phyloP scores from a whole-genome alignment of 164 flowering plant species.

The Cinnamomum chago region DNA sequence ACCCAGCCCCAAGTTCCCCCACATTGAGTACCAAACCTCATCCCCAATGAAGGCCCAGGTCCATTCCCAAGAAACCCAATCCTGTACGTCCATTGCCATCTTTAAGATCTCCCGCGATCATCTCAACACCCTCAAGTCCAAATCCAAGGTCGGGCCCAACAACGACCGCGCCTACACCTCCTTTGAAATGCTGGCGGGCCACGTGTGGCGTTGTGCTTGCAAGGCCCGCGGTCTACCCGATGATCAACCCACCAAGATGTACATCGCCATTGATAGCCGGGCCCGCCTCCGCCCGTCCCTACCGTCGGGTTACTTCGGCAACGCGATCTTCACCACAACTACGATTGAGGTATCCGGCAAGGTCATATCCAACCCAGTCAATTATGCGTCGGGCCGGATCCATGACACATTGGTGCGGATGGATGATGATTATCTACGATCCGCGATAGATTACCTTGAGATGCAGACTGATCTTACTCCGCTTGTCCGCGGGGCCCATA shows the following conservation, averaged over 20 bases:
- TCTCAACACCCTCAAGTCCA: slow-evolving; percentile 40
- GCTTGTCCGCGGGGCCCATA: slow-evolving; percentile 47
- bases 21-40: slow-evolving; percentile 61
- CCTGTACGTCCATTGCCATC: slow-evolving; percentile 26
- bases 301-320: slow-evolving; percentile 28
- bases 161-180: slow-evolving; percentile 31
- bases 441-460: slow-evolving; percentile 64
- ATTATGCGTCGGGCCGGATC: slow-evolving; percentile 35
- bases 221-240: slow-evolving; percentile 18
- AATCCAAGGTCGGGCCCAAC: slow-evolving; percentile 27
- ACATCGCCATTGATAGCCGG: slow-evolving; percentile 16
- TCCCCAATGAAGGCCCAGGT: slow-evolving; percentile 29
- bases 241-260: slow-evolving; percentile 19
- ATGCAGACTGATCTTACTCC: slow-evolving; percentile 57
- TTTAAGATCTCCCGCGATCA: slow-evolving; percentile 42
- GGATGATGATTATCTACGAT: slow-evolving; percentile 23
- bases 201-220: slow-evolving; percentile 36
- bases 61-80: slow-evolving; percentile 4
- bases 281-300: slow-evolving; percentile 22
- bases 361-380: slow-evolving; percentile 17
- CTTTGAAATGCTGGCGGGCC: slow-evolving; percentile 16
- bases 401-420: slow-evolving; percentile 36
- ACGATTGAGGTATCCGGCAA: slow-evolving; percentile 18
- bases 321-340: slow-evolving; percentile 9
- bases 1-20: slow-evolving; percentile 47